phyloP scores from a whole-genome alignment of 306 rosid genomes.

The Gillenia trifoliata region DNA sequence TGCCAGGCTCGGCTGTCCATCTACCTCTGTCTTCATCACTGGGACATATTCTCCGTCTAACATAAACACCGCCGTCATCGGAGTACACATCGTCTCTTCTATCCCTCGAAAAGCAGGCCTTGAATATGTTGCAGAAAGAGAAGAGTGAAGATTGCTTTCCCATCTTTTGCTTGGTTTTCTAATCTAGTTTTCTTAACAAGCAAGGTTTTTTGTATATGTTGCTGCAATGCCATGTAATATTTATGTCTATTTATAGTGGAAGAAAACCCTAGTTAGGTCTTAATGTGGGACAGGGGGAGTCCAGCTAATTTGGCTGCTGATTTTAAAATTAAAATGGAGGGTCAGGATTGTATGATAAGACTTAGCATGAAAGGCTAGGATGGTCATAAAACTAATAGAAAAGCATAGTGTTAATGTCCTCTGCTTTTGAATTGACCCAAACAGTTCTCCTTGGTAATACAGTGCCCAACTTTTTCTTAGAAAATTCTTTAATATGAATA shows the following conservation, averaged over 20 bases:
- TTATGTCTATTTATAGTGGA: slow-evolving; percentile 30
- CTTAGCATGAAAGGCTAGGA: slow-evolving; percentile 20
- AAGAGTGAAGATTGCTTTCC: slow-evolving; percentile 47
- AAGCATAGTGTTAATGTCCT: slow-evolving; percentile 44
- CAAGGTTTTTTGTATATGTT: not conserved
- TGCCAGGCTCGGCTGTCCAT: slow-evolving; percentile 92
- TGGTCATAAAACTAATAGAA: slow-evolving; percentile 27
- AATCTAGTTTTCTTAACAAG: not conserved
- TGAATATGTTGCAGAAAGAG: slow-evolving; percentile 61
- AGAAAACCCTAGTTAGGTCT: not conserved
- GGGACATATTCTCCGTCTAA: slow-evolving; percentile 51
- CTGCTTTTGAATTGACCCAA: slow-evolving; percentile 39
- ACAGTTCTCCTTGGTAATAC: not conserved
- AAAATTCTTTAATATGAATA: too few relatives aligned
- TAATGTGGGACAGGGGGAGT: too few relatives aligned
- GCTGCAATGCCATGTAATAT: slow-evolving; percentile 17
- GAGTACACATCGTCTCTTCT: slow-evolving; percentile 30
- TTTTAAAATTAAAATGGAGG: slow-evolving; percentile 33
- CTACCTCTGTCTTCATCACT: slow-evolving; percentile 77
- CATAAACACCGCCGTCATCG: slow-evolving; percentile 43
- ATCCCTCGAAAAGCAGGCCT: slow-evolving; percentile 54
- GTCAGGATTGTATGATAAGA: slow-evolving; percentile 44
- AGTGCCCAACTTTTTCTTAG: too few relatives aligned
- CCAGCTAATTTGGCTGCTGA: slow-evolving; percentile 4
- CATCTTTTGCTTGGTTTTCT: slow-evolving; percentile 1